These are phyloP conservation scores for Astrephomene gubernaculifera DNA, from an alignment of 139 green algal species.

Conservation along the genomic window DNA sequence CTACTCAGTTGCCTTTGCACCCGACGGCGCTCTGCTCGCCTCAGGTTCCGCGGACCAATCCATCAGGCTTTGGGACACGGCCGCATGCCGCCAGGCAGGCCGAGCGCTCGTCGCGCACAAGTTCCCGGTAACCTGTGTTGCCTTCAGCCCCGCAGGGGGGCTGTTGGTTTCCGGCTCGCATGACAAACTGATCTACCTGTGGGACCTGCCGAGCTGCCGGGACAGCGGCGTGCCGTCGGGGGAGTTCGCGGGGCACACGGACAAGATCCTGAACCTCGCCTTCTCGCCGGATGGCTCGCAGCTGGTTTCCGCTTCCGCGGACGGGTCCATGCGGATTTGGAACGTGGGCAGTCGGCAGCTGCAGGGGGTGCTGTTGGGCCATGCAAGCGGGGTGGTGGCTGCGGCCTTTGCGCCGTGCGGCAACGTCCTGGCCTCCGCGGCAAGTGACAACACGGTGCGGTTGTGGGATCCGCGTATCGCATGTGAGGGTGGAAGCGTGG, in stretches of 20 bases:
- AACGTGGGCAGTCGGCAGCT: not conserved
- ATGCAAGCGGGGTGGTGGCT: conserved; percentile 35
- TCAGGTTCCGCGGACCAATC: not conserved
- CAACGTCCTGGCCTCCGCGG: conserved; percentile 11
- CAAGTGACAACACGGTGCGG: conserved; percentile 41
- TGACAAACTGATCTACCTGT: conserved; percentile 36
- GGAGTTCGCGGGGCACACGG: conserved; percentile 27
- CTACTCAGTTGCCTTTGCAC: not conserved
- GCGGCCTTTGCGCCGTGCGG: conserved; percentile 15
- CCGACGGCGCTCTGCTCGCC: not conserved
- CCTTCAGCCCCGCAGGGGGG: not conserved
- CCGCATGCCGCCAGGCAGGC: not conserved
- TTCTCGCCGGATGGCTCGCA: conserved; percentile 19
- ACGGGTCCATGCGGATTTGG: conserved; percentile 39
- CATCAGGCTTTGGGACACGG: conserved; percentile 8
- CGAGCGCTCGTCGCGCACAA: conserved; percentile 9
- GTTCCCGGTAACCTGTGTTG: not conserved
- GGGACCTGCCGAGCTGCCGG: conserved; percentile 1
- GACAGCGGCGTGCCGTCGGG: not conserved
- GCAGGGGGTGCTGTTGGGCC: conserved; percentile 26
- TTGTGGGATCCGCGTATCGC: conserved; percentile 31
- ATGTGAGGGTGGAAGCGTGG: conserved; percentile 6
- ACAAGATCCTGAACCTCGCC: conserved; percentile 11
- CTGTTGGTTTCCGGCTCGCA: not conserved
- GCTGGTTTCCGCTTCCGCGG: conserved; percentile 23